These are phyloP conservation scores for Stropharia rugosoannulata DNA, from an alignment of 768 basidiomycete species.

Conservation along the genomic window DNA sequence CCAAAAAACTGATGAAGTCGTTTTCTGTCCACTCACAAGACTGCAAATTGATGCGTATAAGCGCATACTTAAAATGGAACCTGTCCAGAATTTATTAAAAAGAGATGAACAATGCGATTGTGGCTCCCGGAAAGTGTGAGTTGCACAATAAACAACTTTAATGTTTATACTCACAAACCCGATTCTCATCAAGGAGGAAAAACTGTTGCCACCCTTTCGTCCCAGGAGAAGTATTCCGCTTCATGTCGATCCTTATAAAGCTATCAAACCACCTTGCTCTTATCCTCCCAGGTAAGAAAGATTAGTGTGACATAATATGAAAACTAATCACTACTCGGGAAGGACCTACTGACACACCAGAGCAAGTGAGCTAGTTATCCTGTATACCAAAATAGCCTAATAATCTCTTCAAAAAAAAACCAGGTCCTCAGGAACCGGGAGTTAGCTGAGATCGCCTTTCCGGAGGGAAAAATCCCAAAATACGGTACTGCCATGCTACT, in stretches of 20 bases:
- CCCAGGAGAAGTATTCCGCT: slow-evolving; percentile 70
- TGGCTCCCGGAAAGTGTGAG: slow-evolving; percentile 56
- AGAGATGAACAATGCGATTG: slow-evolving; percentile 78
- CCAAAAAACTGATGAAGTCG: slow-evolving; percentile 84
- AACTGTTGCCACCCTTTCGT: slow-evolving; percentile 45
- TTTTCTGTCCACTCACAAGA: slow-evolving; percentile 85
- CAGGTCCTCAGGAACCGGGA: slow-evolving; percentile 54
- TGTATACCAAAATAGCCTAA: no score
- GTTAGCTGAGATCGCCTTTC: slow-evolving; percentile 62
- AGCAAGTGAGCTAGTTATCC: slow-evolving; percentile 48
- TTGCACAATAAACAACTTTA: neutral
- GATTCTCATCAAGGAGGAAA: slow-evolving; percentile 31
- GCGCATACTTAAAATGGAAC: slow-evolving; percentile 57
- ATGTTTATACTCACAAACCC: neutral
- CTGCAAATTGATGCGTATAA: slow-evolving; percentile 76
- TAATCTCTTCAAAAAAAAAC: no score
- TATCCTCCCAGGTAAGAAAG: slow-evolving; percentile 69
- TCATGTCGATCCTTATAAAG: slow-evolving; percentile 81
- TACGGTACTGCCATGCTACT: slow-evolving; percentile 63
- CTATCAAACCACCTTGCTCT: slow-evolving; percentile 87
- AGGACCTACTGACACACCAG: slow-evolving; percentile 69
- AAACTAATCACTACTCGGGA: neutral
- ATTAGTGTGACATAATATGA: neutral
- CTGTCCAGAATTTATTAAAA: slow-evolving; percentile 69
- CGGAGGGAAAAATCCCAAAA: slow-evolving; percentile 51